phyloP scores from a whole-genome alignment of 768 basidiomycete genomes.

The Astraeus odoratus region DNA sequence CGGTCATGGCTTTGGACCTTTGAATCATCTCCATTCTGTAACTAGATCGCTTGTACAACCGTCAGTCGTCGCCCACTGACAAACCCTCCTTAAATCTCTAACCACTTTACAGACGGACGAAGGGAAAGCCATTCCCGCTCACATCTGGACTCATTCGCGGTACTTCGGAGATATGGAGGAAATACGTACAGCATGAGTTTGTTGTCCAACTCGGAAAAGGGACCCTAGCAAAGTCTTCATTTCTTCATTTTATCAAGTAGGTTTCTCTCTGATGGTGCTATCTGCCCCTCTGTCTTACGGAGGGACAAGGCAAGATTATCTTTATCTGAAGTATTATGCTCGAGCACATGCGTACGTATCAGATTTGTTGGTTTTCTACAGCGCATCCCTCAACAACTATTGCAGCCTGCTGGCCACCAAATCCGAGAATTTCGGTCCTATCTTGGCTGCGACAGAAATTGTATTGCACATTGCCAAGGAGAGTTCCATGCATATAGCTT shows the following conservation, averaged over 20 bases:
- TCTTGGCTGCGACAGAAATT: constrained; percentile 55
- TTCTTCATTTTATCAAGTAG: constrained; percentile 82
- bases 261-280: constrained; percentile 9
- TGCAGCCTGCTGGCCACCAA: constrained; percentile 72
- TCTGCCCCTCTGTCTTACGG: constrained; percentile 27
- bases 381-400: background rate
- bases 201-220: constrained; percentile 71
- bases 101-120: constrained; percentile 41
- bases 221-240: constrained; percentile 55
- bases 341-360: constrained; percentile 62
- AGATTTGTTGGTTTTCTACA: background rate
- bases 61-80: constrained; percentile 34
- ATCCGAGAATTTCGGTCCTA: constrained; percentile 53
- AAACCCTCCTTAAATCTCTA: background rate
- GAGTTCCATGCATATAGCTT: constrained; percentile 61
- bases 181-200: constrained; percentile 80
- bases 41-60: constrained; percentile 40
- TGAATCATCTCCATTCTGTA: constrained; percentile 77
- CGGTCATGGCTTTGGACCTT: constrained; percentile 73
- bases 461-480: constrained; percentile 63
- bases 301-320: constrained; percentile 82
- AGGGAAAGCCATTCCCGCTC: constrained; percentile 60
- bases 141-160: constrained; percentile 55
- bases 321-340: constrained; percentile 77
- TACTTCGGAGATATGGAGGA: constrained; percentile 53